A percentile compares a stretch with the other conserved stretches of the same genome.
Evolutionary conservation across 148 eudicot genomes (phyloP).

Genomic region (Salicornia ramosissima): DNA sequence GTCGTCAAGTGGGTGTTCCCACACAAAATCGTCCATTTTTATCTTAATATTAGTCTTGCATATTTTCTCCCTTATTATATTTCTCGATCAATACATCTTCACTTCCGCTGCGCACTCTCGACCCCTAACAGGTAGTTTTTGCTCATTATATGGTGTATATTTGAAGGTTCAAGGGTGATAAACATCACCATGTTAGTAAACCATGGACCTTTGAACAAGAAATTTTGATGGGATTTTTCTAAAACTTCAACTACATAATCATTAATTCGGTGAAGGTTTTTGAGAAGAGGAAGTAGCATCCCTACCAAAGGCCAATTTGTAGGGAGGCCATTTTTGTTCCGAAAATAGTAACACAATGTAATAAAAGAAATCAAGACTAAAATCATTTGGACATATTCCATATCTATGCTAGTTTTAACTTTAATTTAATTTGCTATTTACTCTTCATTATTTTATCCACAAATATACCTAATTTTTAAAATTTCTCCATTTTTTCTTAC

Average conservation of each 20-base stretch:
- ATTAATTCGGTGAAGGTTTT: constrained; percentile 27
- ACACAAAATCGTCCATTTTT: too few species aligned
- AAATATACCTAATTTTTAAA: too few species aligned
- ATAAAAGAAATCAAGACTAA: constrained; percentile 4
- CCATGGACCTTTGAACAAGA: constrained; percentile 46
- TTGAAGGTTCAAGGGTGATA: constrained; percentile 33
- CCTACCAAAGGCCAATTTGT: constrained; percentile 35
- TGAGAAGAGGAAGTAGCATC: constrained; percentile 39
- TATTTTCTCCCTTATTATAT: too few species aligned
- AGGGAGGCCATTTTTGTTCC: constrained; percentile 23
- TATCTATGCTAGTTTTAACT: too few species aligned
- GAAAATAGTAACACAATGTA: constrained; percentile 1
- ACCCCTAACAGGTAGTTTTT: too few species aligned
- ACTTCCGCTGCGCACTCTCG: too few species aligned
- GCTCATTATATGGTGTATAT: constrained; percentile 49
- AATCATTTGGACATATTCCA: constrained; percentile 19
- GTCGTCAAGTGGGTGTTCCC: too few species aligned
- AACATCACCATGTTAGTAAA: constrained; percentile 40
- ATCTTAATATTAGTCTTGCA: too few species aligned
- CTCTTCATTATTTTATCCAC: too few species aligned
- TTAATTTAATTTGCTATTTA: too few species aligned
- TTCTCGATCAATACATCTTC: too few species aligned
- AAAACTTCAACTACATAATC: constrained; percentile 8
- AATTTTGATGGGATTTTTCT: constrained; percentile 16
- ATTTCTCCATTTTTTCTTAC: too few species aligned